Conservation (phyloP, 768 basidiomycete genomes). For the Pulveroboletus frians region DNA sequence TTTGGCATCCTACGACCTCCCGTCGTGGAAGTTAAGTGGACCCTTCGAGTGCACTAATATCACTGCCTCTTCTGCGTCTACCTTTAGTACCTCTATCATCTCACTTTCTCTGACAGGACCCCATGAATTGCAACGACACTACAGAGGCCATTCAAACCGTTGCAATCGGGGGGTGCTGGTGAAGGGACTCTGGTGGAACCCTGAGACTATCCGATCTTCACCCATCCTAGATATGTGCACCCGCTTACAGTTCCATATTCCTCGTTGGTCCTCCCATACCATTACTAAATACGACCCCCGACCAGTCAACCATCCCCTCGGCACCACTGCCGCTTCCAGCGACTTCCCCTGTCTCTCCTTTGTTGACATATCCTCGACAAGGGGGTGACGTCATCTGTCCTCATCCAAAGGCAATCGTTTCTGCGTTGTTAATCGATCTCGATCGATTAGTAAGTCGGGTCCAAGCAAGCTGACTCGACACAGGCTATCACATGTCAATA, state of each 20-base stretch:
- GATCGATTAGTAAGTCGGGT: too few species aligned
- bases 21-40: slow-evolving; percentile 27
- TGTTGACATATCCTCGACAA: slow-evolving; percentile 32
- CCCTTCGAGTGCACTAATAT: slow-evolving; percentile 30
- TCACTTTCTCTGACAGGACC: slow-evolving; percentile 17
- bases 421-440: slow-evolving; percentile 47
- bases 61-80: slow-evolving; percentile 26
- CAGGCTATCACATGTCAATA: too few species aligned
- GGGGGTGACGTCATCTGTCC: slow-evolving; percentile 8
- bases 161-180: too few species aligned
- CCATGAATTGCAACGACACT: slow-evolving; percentile 16
- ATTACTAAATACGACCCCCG: slow-evolving; percentile 18
- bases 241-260: slow-evolving; percentile 31
- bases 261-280: slow-evolving; percentile 31
- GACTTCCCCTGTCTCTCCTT: slow-evolving; percentile 30
- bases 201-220: too few species aligned
- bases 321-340: slow-evolving; percentile 30
- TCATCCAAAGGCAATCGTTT: slow-evolving; percentile 17
- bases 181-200: too few species aligned
- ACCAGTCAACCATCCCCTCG: slow-evolving; percentile 25
- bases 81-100: slow-evolving; percentile 20
- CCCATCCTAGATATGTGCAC: too few species aligned
- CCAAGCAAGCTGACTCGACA: too few species aligned
- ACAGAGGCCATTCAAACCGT: too few species aligned
- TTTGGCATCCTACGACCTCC: slow-evolving; percentile 32